Base-by-base conservation (phyloP, 345 rosid genomes). In the Gossypium sturtianum region DNA sequence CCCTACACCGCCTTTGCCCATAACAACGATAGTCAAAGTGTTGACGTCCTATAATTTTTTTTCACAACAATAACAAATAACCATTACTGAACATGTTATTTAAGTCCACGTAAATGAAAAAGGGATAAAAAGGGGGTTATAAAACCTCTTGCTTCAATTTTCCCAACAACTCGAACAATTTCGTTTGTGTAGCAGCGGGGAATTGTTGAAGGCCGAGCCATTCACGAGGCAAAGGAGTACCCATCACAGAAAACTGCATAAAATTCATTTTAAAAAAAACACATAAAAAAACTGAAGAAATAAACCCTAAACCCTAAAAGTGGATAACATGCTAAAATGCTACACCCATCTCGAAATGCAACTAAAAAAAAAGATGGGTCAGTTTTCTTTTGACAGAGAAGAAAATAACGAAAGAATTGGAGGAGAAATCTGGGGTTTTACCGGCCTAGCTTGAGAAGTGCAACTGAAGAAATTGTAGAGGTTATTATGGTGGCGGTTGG, bases 1-100 rank as follows among this genome's bases (percentile, higher is more conserved):
- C 20, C 97, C 97, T 41, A 89, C 91, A 71, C 97, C 94, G 10
- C 92, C 92, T 87, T 91, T 91, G 25, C 97, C 97, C 90, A 91
- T 41, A 62, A 91, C 97, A 87, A 91, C 87, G 78, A 91, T 82
- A 77, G 94, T 91, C 84, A 89, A 79, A 72, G 85, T 83, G 74
- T 79, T 82, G 61, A 88, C 86, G 56, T 91, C 86, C 97, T 91
- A 80, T 64, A 75, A 80, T 25, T 59, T 64, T 66, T 29, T 34
- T 34, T 34, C 23, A 9, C 27, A 62, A 3, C 8, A 56, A 63
- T 2, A 57, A 16, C 41, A n/a, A 51, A 59, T 15, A 75, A 25
- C 11, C n/a, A 25, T 51, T 9, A 38, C 17, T 15, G 59, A 71
- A 67, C 15, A 15, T 9, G 23, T 48, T 16, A 20, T 15, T 34